These are phyloP conservation scores for Globisporangium megalacanthum DNA, from an alignment of 352 stramenopile genomes.

Conservation along the genomic window DNA sequence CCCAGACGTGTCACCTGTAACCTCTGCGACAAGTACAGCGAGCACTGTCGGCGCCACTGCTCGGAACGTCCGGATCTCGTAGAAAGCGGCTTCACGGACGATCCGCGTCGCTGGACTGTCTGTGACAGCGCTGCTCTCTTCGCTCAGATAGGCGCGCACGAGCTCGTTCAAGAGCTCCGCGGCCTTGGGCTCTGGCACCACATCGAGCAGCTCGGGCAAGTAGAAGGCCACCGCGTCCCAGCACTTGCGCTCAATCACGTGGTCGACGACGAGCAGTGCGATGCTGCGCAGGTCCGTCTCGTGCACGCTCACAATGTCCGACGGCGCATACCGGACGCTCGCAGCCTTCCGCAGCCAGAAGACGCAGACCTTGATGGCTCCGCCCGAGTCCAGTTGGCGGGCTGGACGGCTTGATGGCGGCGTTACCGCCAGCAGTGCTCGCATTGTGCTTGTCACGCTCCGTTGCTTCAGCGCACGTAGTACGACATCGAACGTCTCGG, in stretches of 20 bases:
- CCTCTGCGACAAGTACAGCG: constrained; percentile 16
- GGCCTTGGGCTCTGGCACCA: constrained; percentile 19
- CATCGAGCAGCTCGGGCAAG: constrained; percentile 51
- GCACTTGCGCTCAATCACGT: constrained; percentile 52
- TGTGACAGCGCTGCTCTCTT: constrained; percentile 12
- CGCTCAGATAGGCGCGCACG: constrained; percentile 26
- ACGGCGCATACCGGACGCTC: constrained; percentile 14
- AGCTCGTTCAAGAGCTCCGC: constrained; percentile 29
- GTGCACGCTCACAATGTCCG: constrained; percentile 7
- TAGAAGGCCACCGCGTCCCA: constrained; percentile 74
- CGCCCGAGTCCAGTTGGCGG: constrained; percentile 22
- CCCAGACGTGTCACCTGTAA: not conserved
- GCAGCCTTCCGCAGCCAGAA: constrained; percentile 40
- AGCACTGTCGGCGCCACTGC: constrained; percentile 35
- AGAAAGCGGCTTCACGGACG: constrained; percentile 72
- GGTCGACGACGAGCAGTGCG: constrained; percentile 46
- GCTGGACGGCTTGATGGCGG: constrained; percentile 1
- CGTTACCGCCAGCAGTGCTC: constrained; percentile 27
- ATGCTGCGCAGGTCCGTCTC: constrained; percentile 20
- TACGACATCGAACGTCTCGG: constrained; percentile 42
- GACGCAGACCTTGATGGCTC: constrained; percentile 76
- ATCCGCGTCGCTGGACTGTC: constrained; percentile 33
- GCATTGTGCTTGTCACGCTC: constrained; percentile 28
- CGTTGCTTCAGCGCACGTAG: constrained; percentile 34
- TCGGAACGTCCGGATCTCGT: constrained; percentile 61